phyloP scores from a whole-genome alignment of 148 eudicot species.

The Gaultheria prostrata region DNA sequence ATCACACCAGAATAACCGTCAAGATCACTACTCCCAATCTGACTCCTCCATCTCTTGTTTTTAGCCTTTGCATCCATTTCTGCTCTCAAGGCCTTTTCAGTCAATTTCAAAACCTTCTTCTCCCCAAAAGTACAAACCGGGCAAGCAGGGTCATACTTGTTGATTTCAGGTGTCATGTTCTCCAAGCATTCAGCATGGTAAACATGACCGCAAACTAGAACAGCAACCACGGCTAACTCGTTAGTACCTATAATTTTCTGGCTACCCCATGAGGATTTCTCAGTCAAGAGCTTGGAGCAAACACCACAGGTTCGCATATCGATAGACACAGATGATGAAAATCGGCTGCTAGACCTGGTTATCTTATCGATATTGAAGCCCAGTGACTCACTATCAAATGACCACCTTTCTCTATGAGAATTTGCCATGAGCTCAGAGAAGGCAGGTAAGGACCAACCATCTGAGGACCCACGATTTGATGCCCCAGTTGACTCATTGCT shows the following conservation, averaged over 20 bases:
- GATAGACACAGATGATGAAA: conserved; percentile 39
- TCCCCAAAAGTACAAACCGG: conserved; percentile 93
- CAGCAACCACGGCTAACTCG: conserved; percentile 74
- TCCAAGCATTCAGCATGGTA: conserved; percentile 97
- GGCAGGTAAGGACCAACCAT: conserved; percentile 73
- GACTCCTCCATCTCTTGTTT: conserved; percentile 54
- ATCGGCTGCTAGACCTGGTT: conserved; percentile 38
- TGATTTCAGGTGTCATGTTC: conserved; percentile 68
- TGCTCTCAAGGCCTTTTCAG: conserved; percentile 68
- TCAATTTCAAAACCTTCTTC: conserved; percentile 60
- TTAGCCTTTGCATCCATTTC: conserved; percentile 58
- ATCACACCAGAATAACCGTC: conserved; percentile 34
- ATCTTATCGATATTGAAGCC: conserved; percentile 51
- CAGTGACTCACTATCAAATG: conserved; percentile 73
- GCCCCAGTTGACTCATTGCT: conserved; percentile 63
- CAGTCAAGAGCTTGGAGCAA: conserved; percentile 73
- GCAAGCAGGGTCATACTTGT: conserved; percentile 88
- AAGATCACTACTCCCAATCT: conserved; percentile 40
- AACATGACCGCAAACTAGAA: conserved; percentile 83
- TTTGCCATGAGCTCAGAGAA: conserved; percentile 62
- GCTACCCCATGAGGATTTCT: conserved; percentile 69
- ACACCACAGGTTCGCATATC: conserved; percentile 74
- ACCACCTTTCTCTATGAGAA: conserved; percentile 70
- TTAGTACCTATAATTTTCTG: conserved; percentile 61
- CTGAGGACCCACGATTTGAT: conserved; percentile 76